Base-by-base conservation (phyloP, 805 yeast genomes). In the Lachancea lanzarotensis region DNA sequence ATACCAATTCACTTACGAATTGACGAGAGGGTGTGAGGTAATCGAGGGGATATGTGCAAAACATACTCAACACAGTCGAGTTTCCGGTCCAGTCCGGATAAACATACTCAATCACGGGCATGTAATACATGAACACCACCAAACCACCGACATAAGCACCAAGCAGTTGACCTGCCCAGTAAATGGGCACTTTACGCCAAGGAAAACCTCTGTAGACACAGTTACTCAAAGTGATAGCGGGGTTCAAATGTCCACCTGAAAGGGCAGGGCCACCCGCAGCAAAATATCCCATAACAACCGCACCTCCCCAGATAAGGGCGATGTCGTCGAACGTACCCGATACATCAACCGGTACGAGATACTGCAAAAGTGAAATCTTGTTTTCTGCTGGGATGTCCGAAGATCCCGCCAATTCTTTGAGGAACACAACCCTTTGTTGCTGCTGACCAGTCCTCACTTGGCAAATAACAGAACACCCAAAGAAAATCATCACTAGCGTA, bases 191-290 rank as follows among this genome's bases (percentile, higher is more conserved):
- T 49, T 75, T 75, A 43, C 61, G 62, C 65, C 73, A 65, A 22
- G 80, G 80, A 53, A 76, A 76, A 7, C 73, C 74, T 59, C 81
- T 69, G 53, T 63, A 76, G 11, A 72, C 54, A 48, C 74, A 75
- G 53, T 71, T 66, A 9, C 71, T 57, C 8, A 76, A 40, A 1
- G 81, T 75, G 30, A 75, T 70, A 45, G 77, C 75, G 3, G 81
- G 79, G 57, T 76, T 76, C 47, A 76, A 55, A 57, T 76, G 81
- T n/a, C 76, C 81, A 54, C 79, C 81, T 32, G 79, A 74, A 43
- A 75, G 65, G 10, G 69, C 66, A 49, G 63, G 57, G 51, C 81
- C 81, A 47, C 79, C 79, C 34, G 78, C 68, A 7, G 68, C 63
- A 43, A 68, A 64, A 52, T 73, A 74, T 40, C 80, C 81, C 55